Evolutionary conservation across 2,329 filamentous ascomycete genomes (phyloP).

Genomic region (Tolypocladium endophyticum): DNA sequence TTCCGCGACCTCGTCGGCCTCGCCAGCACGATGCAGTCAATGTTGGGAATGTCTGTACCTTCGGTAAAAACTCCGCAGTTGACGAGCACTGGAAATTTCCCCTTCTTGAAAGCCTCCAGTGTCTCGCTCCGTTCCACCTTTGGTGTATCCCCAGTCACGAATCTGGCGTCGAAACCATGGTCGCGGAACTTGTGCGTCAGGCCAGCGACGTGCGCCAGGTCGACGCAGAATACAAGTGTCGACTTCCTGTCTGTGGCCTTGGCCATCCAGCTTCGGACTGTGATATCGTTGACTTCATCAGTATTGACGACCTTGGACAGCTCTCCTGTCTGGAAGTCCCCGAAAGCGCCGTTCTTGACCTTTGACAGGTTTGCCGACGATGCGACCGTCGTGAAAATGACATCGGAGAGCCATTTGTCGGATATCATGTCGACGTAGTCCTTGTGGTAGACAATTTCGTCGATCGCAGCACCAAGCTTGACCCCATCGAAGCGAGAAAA

Average conservation of each 20-base stretch:
- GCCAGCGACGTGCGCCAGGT: conserved; percentile 68
- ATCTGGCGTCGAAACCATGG: conserved; percentile 71
- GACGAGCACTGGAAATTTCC: conserved; percentile 75
- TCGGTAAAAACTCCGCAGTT: conserved; percentile 97
- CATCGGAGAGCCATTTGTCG: conserved; percentile 83
- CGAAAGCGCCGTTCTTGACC: conserved; percentile 48
- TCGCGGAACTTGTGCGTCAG: conserved; percentile 68
- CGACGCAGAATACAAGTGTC: conserved; percentile 89
- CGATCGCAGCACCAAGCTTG: conserved; percentile 72
- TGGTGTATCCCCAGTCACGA: conserved; percentile 74
- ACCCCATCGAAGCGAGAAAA: conserved; percentile 73
- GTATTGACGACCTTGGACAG: conserved; percentile 80
- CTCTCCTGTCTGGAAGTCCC: conserved; percentile 72
- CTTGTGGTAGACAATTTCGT: conserved; percentile 94
- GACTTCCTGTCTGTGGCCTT: conserved; percentile 67
- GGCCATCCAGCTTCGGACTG: conserved; percentile 74
- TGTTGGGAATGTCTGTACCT: conserved; percentile 94
- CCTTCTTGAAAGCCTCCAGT: conserved; percentile 64
- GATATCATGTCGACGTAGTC: conserved; percentile 59
- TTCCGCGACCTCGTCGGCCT: conserved; percentile 89
- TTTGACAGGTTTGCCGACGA: conserved; percentile 69
- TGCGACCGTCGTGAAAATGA: conserved; percentile 88
- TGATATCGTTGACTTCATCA: conserved; percentile 67
- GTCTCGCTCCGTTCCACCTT: conserved; percentile 56
- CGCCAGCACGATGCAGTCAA: conserved; percentile 84